Conservation (phyloP, 257 asterid species). For the Prunella vulgaris region DNA sequence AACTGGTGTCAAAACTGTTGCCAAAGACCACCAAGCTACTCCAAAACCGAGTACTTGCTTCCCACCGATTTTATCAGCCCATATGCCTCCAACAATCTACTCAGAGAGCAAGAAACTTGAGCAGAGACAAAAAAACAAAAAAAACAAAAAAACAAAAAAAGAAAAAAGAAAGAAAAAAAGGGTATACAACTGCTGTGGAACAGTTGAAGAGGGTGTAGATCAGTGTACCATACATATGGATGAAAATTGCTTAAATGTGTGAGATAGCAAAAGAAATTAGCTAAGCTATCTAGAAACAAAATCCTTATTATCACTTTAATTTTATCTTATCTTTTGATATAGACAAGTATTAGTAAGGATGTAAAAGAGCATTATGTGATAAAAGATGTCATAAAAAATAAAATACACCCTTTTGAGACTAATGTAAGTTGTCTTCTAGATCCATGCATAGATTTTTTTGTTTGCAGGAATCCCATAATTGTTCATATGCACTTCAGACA, state of each 20-base stretch:
- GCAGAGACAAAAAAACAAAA: background rate
- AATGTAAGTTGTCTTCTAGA: background rate
- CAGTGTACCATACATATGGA: background rate
- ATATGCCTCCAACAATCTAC: constrained; percentile 95
- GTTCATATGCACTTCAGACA: background rate
- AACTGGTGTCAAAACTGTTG: constrained; percentile 90
- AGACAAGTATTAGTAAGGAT: background rate
- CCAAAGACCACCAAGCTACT: constrained; percentile 58
- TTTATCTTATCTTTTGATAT: background rate
- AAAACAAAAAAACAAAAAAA: background rate
- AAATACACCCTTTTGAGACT: background rate
- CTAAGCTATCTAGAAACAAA: background rate
- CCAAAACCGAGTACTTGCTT: constrained; percentile 94
- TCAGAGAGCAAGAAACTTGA: constrained; percentile 13
- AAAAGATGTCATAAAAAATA: no score
- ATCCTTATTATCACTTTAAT: background rate
- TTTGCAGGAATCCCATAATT: constrained; percentile 10
- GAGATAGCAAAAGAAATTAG: background rate
- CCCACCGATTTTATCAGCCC: constrained; percentile 99
- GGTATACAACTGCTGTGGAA: background rate
- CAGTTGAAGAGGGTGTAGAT: background rate
- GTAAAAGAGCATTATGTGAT: background rate
- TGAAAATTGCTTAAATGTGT: constrained; percentile 2
- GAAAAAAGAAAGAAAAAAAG: no score
- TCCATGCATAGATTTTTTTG: background rate